Conservation (phyloP, 2,329 filamentous ascomycete species). For the Mycosphaerella arachidis region DNA sequence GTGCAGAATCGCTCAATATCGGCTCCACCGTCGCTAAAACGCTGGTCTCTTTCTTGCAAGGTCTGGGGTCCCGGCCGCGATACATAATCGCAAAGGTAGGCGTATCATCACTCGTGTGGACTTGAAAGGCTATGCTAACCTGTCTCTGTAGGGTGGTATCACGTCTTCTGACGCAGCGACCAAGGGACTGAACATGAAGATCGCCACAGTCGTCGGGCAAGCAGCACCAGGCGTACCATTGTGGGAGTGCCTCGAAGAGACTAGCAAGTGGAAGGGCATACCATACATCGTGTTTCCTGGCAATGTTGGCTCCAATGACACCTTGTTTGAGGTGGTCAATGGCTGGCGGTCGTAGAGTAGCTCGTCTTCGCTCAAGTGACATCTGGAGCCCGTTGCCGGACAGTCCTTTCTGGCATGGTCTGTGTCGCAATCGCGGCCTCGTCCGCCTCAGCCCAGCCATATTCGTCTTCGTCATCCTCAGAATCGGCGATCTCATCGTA, state of each 20-base stretch:
- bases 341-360: conserved; percentile 29
- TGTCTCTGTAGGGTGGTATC: conserved; percentile 47
- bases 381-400: neutral
- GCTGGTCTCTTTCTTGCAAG: conserved; percentile 48
- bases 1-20: conserved; percentile 51
- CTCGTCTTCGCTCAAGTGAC: neutral
- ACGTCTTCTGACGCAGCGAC: conserved; percentile 57
- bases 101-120: no score
- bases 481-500: conserved; percentile 55
- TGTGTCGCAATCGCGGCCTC: conserved; percentile 42
- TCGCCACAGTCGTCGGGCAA: conserved; percentile 53
- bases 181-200: conserved; percentile 52
- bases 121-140: neutral
- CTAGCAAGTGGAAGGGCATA: conserved; percentile 48
- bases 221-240: conserved; percentile 55
- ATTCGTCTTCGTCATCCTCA: conserved; percentile 64
- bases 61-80: conserved; percentile 46
- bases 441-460: conserved; percentile 66
- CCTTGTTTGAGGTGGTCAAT: conserved; percentile 45
- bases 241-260: conserved; percentile 54
- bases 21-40: conserved; percentile 49
- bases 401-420: conserved; percentile 1
- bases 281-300: conserved; percentile 58
- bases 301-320: conserved; percentile 50
- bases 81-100: conserved; percentile 54